phyloP scores from a whole-genome alignment of 192 early-diverging fungal genomes.

The Backusella sp. region DNA sequence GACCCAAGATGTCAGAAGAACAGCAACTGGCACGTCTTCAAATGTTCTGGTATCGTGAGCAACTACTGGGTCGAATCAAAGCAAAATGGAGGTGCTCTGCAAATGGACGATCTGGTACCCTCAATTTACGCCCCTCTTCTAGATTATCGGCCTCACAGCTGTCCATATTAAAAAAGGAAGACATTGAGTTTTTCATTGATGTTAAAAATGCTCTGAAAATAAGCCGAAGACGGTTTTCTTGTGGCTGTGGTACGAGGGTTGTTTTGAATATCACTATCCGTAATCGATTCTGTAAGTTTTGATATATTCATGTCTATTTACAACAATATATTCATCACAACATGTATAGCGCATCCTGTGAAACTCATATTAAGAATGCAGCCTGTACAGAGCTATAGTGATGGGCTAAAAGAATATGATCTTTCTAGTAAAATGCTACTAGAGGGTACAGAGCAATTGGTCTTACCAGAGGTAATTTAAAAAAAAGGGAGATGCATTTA shows the following conservation, averaged over 20 bases:
- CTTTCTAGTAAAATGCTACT: conserved; percentile 46
- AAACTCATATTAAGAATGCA: conserved; percentile 55
- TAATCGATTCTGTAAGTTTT: conserved; percentile 48
- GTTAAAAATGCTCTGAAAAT: not conserved
- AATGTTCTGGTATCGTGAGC: conserved; percentile 78
- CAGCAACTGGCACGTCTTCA: conserved; percentile 56
- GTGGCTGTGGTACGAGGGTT: conserved; percentile 45
- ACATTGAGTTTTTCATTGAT: conserved; percentile 56
- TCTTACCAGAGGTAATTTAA: conserved; percentile 45
- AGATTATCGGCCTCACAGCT: conserved; percentile 54
- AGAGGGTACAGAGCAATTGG: conserved; percentile 52
- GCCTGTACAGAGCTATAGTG: conserved; percentile 53
- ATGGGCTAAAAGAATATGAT: conserved; percentile 55
- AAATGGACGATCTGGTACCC: conserved; percentile 50
- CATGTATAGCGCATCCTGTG: conserved; percentile 18
- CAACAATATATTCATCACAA: no score
- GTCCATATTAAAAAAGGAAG: conserved; percentile 57
- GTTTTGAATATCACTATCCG: conserved; percentile 44
- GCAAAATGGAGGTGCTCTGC: conserved; percentile 47
- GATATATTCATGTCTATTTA: no score
- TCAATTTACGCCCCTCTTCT: conserved; percentile 53
- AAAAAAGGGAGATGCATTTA: not conserved
- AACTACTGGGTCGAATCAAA: conserved; percentile 51
- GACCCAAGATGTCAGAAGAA: conserved; percentile 42
- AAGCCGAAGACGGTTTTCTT: conserved; percentile 38